phyloP scores from a whole-genome alignment of 768 basidiomycete species.

The Pleurotus djamor region DNA sequence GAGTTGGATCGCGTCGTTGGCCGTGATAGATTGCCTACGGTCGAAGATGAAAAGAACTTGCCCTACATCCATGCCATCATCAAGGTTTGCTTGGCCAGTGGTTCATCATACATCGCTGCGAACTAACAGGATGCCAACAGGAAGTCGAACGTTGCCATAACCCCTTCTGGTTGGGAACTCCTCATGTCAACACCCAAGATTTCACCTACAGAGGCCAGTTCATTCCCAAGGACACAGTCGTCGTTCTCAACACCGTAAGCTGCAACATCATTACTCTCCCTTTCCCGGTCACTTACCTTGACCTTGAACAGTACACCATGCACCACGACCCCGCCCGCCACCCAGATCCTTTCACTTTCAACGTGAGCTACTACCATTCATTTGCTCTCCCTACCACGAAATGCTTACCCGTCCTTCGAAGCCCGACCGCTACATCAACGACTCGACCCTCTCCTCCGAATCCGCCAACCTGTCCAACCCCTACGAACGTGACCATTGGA shows the following conservation, averaged over 20 bases:
- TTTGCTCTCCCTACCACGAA: neutral
- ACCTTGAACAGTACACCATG: conserved; percentile 23
- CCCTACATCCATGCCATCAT: conserved; percentile 33
- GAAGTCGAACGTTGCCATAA: conserved; percentile 33
- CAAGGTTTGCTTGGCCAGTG: conserved; percentile 17
- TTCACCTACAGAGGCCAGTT: conserved; percentile 37
- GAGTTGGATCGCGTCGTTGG: conserved; percentile 30
- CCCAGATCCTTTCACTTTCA: conserved; percentile 34
- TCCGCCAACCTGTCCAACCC: conserved; percentile 40
- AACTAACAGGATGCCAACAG: conserved; percentile 14
- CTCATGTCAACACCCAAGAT: conserved; percentile 35
- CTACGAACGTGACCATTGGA: conserved; percentile 48
- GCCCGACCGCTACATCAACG: conserved; percentile 44
- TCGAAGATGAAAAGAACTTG: conserved; percentile 27
- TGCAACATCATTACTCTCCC: neutral
- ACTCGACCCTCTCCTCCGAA: conserved; percentile 33
- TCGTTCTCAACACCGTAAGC: conserved; percentile 35
- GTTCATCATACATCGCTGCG: neutral
- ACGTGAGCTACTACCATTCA: conserved; percentile 13
- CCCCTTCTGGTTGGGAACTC: conserved; percentile 37
- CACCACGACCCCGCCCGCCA: conserved; percentile 33
- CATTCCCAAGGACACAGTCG: conserved; percentile 35
- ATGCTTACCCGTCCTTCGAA: conserved; percentile 9
- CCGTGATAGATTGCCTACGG: conserved; percentile 21
- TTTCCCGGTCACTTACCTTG: conserved; percentile 7